Percentiles rank a stretch among this genome's conserved stretches.
Evolutionary conservation across 495 filamentous ascomycete species (phyloP).

Genomic region (Penicillium goetzii): DNA sequence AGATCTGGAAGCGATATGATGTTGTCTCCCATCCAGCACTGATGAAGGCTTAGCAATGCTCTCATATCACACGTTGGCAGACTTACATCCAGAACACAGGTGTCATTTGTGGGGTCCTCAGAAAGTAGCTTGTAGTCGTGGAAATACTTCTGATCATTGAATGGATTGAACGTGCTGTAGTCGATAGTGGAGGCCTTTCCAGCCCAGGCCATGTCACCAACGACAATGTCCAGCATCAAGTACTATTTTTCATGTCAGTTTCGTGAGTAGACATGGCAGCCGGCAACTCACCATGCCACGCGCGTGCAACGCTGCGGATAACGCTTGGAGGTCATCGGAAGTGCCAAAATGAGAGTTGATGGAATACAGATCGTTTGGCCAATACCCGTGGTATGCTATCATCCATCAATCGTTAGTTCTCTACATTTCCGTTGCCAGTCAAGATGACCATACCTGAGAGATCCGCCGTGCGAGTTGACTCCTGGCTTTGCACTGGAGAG

Average conservation of each 20-base stretch:
- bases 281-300: slow-evolving; percentile 49
- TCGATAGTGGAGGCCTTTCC: slow-evolving; percentile 53
- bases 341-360: slow-evolving; percentile 66
- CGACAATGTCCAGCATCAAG: slow-evolving; percentile 71
- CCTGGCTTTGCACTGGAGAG: slow-evolving; percentile 47
- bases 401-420: slow-evolving; percentile 50
- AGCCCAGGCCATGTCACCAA: slow-evolving; percentile 67
- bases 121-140: slow-evolving; percentile 63
- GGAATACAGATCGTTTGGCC: slow-evolving; percentile 64
- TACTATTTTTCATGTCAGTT: slow-evolving; percentile 33
- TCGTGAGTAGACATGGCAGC: neutral
- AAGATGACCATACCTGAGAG: slow-evolving; percentile 41
- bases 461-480: slow-evolving; percentile 50
- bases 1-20: slow-evolving; percentile 65
- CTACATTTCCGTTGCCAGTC: slow-evolving; percentile 50
- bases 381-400: slow-evolving; percentile 67
- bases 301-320: slow-evolving; percentile 56
- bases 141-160: slow-evolving; percentile 55
- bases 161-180: slow-evolving; percentile 61
- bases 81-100: slow-evolving; percentile 25
- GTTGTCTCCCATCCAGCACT: slow-evolving; percentile 65
- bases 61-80: neutral
- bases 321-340: slow-evolving; percentile 57
- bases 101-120: slow-evolving; percentile 54
- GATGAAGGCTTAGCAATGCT: slow-evolving; percentile 24